A percentile compares a stretch with the other conserved stretches of the same genome.
These are phyloP conservation scores for Chalciporus sp. DNA, from an alignment of 1,284 basidiomycete genomes.

Conservation along the genomic window DNA sequence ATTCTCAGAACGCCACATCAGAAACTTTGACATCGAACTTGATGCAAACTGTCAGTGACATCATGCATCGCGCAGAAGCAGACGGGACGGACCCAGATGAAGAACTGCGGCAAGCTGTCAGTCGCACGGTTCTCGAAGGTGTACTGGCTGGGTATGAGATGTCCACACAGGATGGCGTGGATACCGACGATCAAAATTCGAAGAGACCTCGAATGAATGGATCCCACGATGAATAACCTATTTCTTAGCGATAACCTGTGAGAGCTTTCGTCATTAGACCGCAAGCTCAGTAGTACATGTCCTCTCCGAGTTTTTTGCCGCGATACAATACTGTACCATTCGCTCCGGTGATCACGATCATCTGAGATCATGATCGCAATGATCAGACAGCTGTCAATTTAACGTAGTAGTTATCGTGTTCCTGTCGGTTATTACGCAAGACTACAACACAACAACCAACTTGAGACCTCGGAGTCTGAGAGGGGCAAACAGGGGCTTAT, in stretches of 20 bases:
- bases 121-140: slow-evolving; percentile 61
- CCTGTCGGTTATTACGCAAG: slow-evolving; percentile 5
- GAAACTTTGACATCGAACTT: slow-evolving; percentile 71
- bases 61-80: slow-evolving; percentile 65
- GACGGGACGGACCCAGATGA: slow-evolving; percentile 64
- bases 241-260: not conserved
- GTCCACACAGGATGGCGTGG: slow-evolving; percentile 29
- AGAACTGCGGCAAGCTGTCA: slow-evolving; percentile 59
- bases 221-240: slow-evolving; percentile 11
- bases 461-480: slow-evolving; percentile 16
- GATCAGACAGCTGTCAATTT: slow-evolving; percentile 30
- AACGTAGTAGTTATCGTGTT: slow-evolving; percentile 7
- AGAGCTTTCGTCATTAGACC: slow-evolving; percentile 5
- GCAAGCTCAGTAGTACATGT: slow-evolving; percentile 7
- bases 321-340: slow-evolving; percentile 7
- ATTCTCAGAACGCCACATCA: slow-evolving; percentile 68
- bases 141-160: slow-evolving; percentile 60
- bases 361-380: slow-evolving; percentile 34
- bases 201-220: slow-evolving; percentile 35
- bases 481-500: slow-evolving; percentile 6
- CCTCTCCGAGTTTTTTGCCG: slow-evolving; percentile 4
- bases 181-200: slow-evolving; percentile 15
- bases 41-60: slow-evolving; percentile 64
- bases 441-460: not conserved
- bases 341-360: slow-evolving; percentile 40